phyloP scores from a whole-genome alignment of 164 flowering plant species.

The Chimonanthus salicifolius region DNA sequence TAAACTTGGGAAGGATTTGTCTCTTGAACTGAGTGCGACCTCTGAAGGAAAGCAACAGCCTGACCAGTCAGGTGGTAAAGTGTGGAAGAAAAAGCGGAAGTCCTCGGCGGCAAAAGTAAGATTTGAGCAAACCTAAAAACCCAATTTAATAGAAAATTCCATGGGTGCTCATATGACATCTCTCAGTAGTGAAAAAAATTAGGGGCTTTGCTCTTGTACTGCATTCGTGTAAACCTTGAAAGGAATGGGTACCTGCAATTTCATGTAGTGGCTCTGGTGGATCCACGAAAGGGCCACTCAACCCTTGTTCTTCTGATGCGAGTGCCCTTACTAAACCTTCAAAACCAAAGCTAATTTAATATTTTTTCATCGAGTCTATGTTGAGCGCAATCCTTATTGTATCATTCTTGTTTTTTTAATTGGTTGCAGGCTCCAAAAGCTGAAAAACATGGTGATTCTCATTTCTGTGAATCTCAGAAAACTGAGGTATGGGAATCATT shows the following conservation, averaged over 20 bases:
- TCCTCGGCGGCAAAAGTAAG: conserved; percentile 38
- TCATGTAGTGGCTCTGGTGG: no score
- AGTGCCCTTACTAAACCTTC: no score
- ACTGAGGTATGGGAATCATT: conserved; percentile 27
- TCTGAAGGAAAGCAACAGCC: conserved; percentile 29
- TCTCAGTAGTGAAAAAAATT: no score
- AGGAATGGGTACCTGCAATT: no score
- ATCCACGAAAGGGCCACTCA: no score
- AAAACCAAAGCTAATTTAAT: no score
- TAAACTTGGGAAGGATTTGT: conserved; percentile 19
- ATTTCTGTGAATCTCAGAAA: conserved; percentile 22
- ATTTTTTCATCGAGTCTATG: background rate
- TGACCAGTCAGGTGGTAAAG: conserved; percentile 18
- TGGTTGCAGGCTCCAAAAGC: conserved; percentile 16
- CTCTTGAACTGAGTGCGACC: conserved; percentile 16
- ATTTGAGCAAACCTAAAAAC: background rate
- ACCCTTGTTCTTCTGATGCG: no score
- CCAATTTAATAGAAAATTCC: no score
- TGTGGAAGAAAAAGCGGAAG: conserved; percentile 34
- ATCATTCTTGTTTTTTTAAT: conserved; percentile 5
- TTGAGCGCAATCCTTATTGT: background rate
- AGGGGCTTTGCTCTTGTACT: no score
- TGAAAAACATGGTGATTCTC: conserved; percentile 26
- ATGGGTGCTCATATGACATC: no score
- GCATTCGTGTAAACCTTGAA: no score